Percentiles rank a stretch among this genome's conserved stretches.
Conservation (phyloP, 1,284 basidiomycete species). For the Leccinum ponderosum region DNA sequence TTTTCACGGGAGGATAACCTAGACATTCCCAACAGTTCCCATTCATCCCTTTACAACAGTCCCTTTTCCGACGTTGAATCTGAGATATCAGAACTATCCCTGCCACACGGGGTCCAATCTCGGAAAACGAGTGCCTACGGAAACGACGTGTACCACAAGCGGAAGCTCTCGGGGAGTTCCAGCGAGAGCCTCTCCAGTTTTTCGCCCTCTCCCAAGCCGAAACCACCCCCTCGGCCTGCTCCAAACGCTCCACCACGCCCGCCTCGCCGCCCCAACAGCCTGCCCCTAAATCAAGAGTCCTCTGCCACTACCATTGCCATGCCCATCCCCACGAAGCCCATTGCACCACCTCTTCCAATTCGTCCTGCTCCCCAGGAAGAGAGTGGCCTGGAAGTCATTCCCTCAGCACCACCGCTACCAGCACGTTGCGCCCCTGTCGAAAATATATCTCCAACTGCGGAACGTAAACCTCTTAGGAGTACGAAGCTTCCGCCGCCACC, state of each 20-base stretch:
- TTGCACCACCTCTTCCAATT: slow-evolving; percentile 29
- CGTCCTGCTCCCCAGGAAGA: slow-evolving; percentile 20
- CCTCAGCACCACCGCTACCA: slow-evolving; percentile 29
- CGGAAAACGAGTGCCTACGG: neutral
- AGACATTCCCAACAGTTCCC: slow-evolving; percentile 23
- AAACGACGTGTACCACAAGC: slow-evolving; percentile 7
- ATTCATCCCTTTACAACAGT: slow-evolving; percentile 22
- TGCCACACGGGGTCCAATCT: slow-evolving; percentile 6
- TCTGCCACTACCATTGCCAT: neutral
- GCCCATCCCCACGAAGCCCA: slow-evolving; percentile 10
- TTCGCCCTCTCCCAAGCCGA: slow-evolving; percentile 18
- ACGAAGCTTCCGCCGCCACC: slow-evolving; percentile 65
- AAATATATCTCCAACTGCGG: slow-evolving; percentile 20
- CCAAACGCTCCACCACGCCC: slow-evolving; percentile 20
- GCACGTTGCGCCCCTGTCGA: slow-evolving; percentile 17
- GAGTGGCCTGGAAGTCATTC: neutral
- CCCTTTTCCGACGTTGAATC: slow-evolving; percentile 36
- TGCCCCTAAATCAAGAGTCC: neutral
- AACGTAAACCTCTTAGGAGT: slow-evolving; percentile 50
- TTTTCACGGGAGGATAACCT: slow-evolving; percentile 23
- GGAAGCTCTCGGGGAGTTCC: slow-evolving; percentile 22
- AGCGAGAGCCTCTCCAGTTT: slow-evolving; percentile 19
- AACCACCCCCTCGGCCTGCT: slow-evolving; percentile 22
- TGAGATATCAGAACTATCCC: slow-evolving; percentile 24
- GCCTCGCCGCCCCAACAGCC: slow-evolving; percentile 15